Conservation (phyloP, 805 yeast species). For the Cyberlindnera euphorbiiphila region DNA sequence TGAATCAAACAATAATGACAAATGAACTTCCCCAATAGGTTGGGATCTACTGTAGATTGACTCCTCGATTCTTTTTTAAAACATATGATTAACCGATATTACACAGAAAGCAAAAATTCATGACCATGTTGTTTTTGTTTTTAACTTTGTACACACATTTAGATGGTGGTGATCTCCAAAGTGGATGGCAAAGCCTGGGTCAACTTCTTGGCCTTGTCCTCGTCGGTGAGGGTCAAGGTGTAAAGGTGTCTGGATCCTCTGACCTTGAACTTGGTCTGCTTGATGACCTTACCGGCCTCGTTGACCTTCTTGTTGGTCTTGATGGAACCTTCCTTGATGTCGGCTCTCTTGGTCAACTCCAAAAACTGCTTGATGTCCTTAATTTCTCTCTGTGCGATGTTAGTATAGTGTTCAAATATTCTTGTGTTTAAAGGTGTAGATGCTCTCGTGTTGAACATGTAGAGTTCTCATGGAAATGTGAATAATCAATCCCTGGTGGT, state of each 20-base stretch:
- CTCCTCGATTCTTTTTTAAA: background rate
- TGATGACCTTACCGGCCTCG: constrained; percentile 77
- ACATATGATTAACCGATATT: constrained; percentile 8
- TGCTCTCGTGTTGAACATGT: too few relatives aligned
- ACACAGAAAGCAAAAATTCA: constrained; percentile 4
- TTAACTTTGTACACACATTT: constrained; percentile 26
- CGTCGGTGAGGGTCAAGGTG: constrained; percentile 93
- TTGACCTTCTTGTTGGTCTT: constrained; percentile 85
- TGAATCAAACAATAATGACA: too few relatives aligned
- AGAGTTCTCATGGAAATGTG: too few relatives aligned
- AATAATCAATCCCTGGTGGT: too few relatives aligned
- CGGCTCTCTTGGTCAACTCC: constrained; percentile 94
- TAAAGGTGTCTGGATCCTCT: constrained; percentile 93
- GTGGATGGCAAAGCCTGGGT: constrained; percentile 97
- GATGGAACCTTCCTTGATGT: constrained; percentile 89
- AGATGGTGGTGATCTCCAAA: constrained; percentile 59
- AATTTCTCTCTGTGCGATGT: constrained; percentile 53
- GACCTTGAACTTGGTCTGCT: constrained; percentile 98
- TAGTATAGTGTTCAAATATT: constrained; percentile 14
- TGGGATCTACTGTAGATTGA: background rate
- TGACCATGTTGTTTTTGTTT: constrained; percentile 4
- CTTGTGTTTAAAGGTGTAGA: too few relatives aligned
- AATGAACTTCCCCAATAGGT: too few relatives aligned
- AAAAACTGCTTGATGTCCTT: constrained; percentile 96
- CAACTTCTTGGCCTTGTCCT: constrained; percentile 95